These are phyloP conservation scores for Fusarium sulawesiense DNA, from an alignment of 2,329 filamentous ascomycete genomes.

Conservation along the genomic window DNA sequence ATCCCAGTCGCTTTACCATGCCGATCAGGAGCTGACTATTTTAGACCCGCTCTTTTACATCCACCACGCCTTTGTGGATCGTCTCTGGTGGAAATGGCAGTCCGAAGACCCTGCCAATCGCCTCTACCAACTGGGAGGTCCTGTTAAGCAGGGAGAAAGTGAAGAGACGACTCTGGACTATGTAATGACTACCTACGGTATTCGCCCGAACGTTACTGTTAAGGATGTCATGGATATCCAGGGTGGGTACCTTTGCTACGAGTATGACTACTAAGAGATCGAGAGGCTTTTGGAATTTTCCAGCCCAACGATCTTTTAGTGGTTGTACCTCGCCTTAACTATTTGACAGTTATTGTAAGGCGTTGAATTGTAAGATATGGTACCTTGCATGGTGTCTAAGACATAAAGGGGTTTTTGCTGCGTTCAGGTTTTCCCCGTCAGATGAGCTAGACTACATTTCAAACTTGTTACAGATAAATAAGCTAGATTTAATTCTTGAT, in stretches of 20 bases:
- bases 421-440: too few species aligned
- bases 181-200: background rate
- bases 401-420: too few species aligned
- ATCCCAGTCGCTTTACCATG: background rate
- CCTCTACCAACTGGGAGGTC: background rate
- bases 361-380: too few species aligned
- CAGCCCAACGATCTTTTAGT: background rate
- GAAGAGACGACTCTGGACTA: background rate
- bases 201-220: background rate
- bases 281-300: rapidly evolving
- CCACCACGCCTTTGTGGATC: background rate
- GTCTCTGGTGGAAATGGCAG: background rate
- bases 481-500: too few species aligned
- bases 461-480: too few species aligned
- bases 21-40: background rate
- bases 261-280: background rate
- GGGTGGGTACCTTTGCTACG: background rate
- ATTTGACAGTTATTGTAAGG: rapidly evolving
- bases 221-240: background rate
- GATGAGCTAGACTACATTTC: too few species aligned
- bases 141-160: background rate
- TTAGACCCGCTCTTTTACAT: background rate
- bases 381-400: too few species aligned
- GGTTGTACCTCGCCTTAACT: too few species aligned
- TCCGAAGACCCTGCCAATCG: background rate